Conservation (phyloP, 1,284 basidiomycete species). For the Lentinus polychrous region DNA sequence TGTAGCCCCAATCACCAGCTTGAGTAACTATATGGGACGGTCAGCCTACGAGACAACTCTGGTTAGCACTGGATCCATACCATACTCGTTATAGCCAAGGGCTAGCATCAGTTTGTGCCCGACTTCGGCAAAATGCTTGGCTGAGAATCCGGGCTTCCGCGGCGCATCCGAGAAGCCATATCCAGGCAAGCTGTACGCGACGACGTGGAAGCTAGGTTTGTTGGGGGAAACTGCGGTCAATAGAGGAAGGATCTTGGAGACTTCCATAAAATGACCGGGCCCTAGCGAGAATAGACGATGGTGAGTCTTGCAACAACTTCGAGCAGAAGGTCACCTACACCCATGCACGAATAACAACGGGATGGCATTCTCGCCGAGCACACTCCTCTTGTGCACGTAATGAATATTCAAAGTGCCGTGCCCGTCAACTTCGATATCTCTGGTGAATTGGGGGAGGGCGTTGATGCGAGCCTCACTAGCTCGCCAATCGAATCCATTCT, state of each 20-base stretch:
- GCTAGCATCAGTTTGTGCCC: constrained; percentile 12
- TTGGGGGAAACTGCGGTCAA: constrained; percentile 8
- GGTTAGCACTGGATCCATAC: constrained; percentile 7
- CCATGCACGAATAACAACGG: constrained; percentile 42
- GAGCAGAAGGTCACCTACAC: constrained; percentile 29
- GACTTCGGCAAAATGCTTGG: constrained; percentile 20
- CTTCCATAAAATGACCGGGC: constrained; percentile 35
- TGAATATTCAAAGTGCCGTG: constrained; percentile 34
- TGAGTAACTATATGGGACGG: constrained; percentile 13
- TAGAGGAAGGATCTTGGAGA: constrained; percentile 14
- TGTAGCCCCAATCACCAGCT: constrained; percentile 19
- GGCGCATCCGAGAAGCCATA: constrained; percentile 24
- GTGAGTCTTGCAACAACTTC: not conserved
- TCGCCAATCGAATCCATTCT: constrained; percentile 36
- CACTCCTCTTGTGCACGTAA: constrained; percentile 34
- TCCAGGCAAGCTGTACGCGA: constrained; percentile 32
- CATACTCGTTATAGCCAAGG: constrained; percentile 24
- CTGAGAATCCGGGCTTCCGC: constrained; percentile 25
- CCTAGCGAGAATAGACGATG: constrained; percentile 11
- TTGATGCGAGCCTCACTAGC: constrained; percentile 34
- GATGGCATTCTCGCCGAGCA: constrained; percentile 30
- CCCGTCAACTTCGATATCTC: constrained; percentile 30
- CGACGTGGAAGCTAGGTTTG: constrained; percentile 29
- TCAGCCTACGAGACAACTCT: not conserved
- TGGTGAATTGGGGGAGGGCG: constrained; percentile 38